phyloP scores from a whole-genome alignment of 495 filamentous ascomycete species.

The Parathielavia hyrcaniae region DNA sequence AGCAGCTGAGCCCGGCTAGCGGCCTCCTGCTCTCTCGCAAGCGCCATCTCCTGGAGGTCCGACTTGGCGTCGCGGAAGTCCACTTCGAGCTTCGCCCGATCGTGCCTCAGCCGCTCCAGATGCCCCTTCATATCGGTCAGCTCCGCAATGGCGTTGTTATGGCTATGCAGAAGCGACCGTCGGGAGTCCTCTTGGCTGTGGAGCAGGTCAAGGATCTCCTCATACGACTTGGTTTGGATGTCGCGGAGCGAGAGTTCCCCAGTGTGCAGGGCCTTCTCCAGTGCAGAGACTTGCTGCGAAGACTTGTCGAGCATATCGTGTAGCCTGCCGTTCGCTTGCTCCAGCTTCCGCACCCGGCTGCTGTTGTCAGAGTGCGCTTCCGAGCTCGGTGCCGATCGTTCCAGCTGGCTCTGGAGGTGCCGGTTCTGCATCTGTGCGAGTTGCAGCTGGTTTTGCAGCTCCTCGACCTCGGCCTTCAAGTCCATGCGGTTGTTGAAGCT shows the following conservation, averaged over 20 bases:
- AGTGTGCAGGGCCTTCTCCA: constrained; percentile 79
- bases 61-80: constrained; percentile 79
- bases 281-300: constrained; percentile 79
- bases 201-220: constrained; percentile 89
- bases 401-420: constrained; percentile 84
- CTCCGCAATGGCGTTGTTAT: constrained; percentile 80
- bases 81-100: constrained; percentile 72
- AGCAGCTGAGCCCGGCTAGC: constrained; percentile 79
- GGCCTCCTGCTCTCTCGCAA: constrained; percentile 75
- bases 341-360: constrained; percentile 80
- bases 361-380: constrained; percentile 70
- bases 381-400: constrained; percentile 50
- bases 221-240: constrained; percentile 87
- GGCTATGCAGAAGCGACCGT: constrained; percentile 68
- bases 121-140: constrained; percentile 77
- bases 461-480: constrained; percentile 80
- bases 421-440: constrained; percentile 94
- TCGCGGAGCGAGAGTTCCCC: constrained; percentile 90
- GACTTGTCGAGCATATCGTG: constrained; percentile 96
- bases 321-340: constrained; percentile 84
- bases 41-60: constrained; percentile 72
- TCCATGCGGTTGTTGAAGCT: constrained; percentile 89
- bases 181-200: constrained; percentile 90
- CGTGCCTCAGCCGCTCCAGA: constrained; percentile 77
- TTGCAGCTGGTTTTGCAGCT: constrained; percentile 91